Conservation (phyloP, 805 yeast genomes). For the Barnettozyma californica region DNA sequence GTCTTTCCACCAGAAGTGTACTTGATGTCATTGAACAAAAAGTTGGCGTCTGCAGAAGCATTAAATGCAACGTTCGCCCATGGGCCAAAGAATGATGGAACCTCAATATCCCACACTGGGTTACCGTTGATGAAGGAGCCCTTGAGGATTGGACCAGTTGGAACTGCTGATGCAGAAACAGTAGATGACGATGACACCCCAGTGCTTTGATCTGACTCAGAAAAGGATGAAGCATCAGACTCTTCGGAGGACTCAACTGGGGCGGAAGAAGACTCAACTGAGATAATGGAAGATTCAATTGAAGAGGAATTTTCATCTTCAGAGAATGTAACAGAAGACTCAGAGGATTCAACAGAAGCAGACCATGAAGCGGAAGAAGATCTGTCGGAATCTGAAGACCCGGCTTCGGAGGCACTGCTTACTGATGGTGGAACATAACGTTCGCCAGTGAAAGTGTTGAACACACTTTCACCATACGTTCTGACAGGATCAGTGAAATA, state of each 20-base stretch:
- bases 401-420: not conserved
- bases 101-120: slow-evolving; percentile 12
- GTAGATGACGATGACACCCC: not conserved
- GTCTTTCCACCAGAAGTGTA: slow-evolving; percentile 2
- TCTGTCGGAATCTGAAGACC: not conserved
- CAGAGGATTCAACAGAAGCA: not conserved
- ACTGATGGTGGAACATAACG: not conserved
- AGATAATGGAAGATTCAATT: not conserved
- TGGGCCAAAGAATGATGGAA: slow-evolving; percentile 22
- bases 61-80: slow-evolving; percentile 14
- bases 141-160: slow-evolving; percentile 2
- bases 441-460: not conserved
- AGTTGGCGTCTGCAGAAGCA: slow-evolving; percentile 2
- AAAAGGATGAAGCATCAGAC: not conserved
- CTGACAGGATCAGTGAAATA: not conserved
- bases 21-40: slow-evolving; percentile 1
- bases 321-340: not conserved
- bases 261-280: not conserved
- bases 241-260: not conserved
- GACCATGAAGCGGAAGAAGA: not conserved
- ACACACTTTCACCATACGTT: not conserved
- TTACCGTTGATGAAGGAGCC: slow-evolving; percentile 11
- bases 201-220: not conserved
- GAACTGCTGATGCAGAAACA: not conserved
- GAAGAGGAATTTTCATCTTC: not conserved